Conservation (phyloP, 352 stramenopile species). For the Phytophthora cryptogea region DNA sequence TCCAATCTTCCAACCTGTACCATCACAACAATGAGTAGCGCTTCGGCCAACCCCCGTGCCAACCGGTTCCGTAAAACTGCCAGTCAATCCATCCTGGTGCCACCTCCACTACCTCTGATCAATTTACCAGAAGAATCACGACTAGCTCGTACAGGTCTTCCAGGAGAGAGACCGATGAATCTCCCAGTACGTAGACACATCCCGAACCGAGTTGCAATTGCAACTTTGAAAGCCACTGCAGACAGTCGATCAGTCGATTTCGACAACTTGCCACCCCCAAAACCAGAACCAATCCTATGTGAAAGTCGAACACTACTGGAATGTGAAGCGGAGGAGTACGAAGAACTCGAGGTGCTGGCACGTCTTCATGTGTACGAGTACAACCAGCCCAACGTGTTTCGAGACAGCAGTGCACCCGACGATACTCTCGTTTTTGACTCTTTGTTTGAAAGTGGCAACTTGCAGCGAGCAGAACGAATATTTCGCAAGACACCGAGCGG, state of each 20-base stretch:
- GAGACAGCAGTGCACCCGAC: slow-evolving; percentile 35
- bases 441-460: slow-evolving; percentile 79
- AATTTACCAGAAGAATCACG: slow-evolving; percentile 54
- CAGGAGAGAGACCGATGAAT: slow-evolving; percentile 41
- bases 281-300: slow-evolving; percentile 50
- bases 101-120: slow-evolving; percentile 65
- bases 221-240: slow-evolving; percentile 3
- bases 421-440: slow-evolving; percentile 77
- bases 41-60: slow-evolving; percentile 20
- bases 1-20: not conserved
- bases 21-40: slow-evolving; percentile 16
- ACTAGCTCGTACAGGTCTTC: slow-evolving; percentile 44
- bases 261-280: slow-evolving; percentile 6
- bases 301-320: slow-evolving; percentile 50
- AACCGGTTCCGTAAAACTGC: slow-evolving; percentile 31
- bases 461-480: slow-evolving; percentile 64
- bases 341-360: slow-evolving; percentile 30
- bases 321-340: slow-evolving; percentile 36
- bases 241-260: not conserved
- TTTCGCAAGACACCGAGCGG: slow-evolving; percentile 30
- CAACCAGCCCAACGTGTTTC: slow-evolving; percentile 53
- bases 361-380: slow-evolving; percentile 75
- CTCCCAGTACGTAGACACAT: slow-evolving; percentile 54
- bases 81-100: slow-evolving; percentile 41
- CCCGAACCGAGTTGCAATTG: slow-evolving; percentile 10